Percentiles rank a stretch among this genome's conserved stretches.
Evolutionary conservation across 176 grass and related monocot species (phyloP).

Genomic region (Triticum monococcum): DNA sequence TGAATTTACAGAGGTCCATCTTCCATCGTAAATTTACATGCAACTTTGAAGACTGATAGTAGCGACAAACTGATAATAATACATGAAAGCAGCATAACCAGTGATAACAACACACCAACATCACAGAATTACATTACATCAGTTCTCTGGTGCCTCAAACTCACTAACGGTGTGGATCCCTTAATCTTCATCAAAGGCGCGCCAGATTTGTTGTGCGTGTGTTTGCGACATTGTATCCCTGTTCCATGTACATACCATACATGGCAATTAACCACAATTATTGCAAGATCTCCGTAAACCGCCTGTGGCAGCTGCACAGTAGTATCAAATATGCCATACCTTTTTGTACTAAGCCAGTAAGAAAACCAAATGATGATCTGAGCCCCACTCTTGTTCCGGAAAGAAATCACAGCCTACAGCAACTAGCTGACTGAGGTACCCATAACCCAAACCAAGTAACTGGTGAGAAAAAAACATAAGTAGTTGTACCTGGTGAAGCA

Average conservation of each 20-base stretch:
- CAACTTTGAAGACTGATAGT: too few relatives aligned
- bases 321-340: background rate
- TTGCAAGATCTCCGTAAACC: background rate
- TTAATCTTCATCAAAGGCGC: background rate
- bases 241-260: background rate
- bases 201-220: background rate
- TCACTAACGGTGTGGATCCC: background rate
- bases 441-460: background rate
- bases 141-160: background rate
- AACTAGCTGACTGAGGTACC: background rate
- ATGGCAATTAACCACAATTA: background rate
- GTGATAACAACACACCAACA: too few relatives aligned
- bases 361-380: too few relatives aligned
- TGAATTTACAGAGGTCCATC: too few relatives aligned
- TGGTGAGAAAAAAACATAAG: background rate
- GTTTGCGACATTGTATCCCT: background rate
- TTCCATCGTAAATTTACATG: too few relatives aligned
- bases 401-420: background rate
- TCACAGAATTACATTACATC: too few relatives aligned
- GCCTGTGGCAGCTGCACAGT: background rate
- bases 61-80: too few relatives aligned
- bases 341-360: too few relatives aligned
- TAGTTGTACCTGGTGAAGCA: background rate
- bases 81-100: too few relatives aligned
- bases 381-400: background rate